Evolutionary conservation across 1,139 yeast species (phyloP).

Genomic region (Arxiozyma heterogenica): DNA sequence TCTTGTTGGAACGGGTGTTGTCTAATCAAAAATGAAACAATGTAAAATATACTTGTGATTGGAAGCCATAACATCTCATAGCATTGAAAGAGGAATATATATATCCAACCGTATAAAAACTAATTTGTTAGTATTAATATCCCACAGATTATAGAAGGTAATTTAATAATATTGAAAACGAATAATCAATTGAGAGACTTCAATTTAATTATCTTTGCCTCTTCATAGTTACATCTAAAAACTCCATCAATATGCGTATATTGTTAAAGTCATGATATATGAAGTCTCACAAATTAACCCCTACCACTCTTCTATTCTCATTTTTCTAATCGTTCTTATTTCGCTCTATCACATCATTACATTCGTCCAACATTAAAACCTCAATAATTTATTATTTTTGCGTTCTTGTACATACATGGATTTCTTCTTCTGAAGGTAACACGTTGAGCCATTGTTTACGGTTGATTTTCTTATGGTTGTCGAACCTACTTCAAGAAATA

Average conservation of each 20-base stretch:
- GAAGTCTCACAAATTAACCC: neutral
- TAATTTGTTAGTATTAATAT: neutral
- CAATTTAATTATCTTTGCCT: neutral
- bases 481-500: neutral
- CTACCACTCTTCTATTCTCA: neutral
- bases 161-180: neutral
- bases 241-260: neutral
- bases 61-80: neutral
- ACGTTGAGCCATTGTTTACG: slow-evolving; percentile 60
- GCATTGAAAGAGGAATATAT: neutral
- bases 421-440: slow-evolving; percentile 76
- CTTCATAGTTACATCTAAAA: neutral
- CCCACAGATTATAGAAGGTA: neutral
- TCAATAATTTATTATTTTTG: too few species aligned
- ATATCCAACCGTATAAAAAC: neutral
- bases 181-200: neutral
- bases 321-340: too few species aligned
- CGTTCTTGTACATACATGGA: slow-evolving; percentile 49
- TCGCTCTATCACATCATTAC: neutral
- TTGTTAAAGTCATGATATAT: too few species aligned
- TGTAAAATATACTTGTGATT: slow-evolving; percentile 18
- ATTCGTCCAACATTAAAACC: neutral
- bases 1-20: slow-evolving; percentile 99
- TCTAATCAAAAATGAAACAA: slow-evolving; percentile 35
- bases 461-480: slow-evolving; percentile 11